Base-by-base conservation (phyloP, 108 stramenopile genomes). In the Nannochloropsis salina region DNA sequence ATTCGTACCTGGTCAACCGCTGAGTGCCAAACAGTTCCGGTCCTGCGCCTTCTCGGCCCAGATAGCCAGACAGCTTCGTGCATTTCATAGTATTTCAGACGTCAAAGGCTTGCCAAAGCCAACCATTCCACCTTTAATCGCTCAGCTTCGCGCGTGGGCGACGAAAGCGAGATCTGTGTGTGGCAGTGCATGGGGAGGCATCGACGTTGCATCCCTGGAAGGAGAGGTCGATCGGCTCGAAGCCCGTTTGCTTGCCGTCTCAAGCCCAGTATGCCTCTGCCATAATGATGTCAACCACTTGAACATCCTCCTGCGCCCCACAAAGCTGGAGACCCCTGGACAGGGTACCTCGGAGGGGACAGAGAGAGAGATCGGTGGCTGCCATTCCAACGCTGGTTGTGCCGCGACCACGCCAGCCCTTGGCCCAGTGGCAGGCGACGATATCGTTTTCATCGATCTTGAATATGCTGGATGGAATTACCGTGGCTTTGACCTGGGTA, bases 381-480 rank as follows among this genome's bases (percentile, higher is more conserved):
- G 15, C 15, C 20, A 74, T 6, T 74, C 61, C 61, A 74, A 74
- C 61, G n/a, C 15, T 15, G 61, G n/a, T 6, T n/a, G n/a, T 1
- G 61, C 15, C 0, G 61, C 15, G 61, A n/a, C 15, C 61, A 6
- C 15, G 61, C 31, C 31, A 31, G 31, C 31, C 31, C 31, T 31
- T 31, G 31, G 31, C 31, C 31, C 31, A 31, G 31, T 31, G 1
- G 61, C 81, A 11, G 40, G 81, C 5, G 45, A 40, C 5, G 42
- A 31, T 40, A 44, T 93, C 41, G 86, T 86, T n/a, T 44, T 93
- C 42, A 92, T 93, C 84, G 92, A 93, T 90, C 92, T 84, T 74
- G 92, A 93, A 90, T 93, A 92, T 80, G 90, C 89, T 42, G 88
- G 85, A 6, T 92, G 90, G 89, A 93, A 93, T 87, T 90, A 84